Percentiles rank a stretch among this genome's conserved stretches.
phyloP scores from a whole-genome alignment of 345 rosid genomes.

The Brassica juncea region DNA sequence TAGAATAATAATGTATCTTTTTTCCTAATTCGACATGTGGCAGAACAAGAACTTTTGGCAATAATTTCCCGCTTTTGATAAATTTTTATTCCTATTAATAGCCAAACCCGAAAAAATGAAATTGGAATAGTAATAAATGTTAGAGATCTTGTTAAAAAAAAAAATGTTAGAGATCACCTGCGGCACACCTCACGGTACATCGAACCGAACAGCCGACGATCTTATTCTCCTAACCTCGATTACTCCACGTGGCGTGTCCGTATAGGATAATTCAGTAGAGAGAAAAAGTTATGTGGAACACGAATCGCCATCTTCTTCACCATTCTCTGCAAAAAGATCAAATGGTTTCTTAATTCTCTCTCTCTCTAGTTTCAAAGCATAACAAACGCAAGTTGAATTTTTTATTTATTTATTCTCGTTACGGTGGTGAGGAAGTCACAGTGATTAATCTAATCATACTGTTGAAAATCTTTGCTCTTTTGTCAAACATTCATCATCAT shows the following conservation, averaged over 20 bases:
- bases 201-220: neutral
- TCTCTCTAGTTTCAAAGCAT: constrained; percentile 11
- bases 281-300: constrained; percentile 22
- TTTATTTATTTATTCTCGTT: neutral
- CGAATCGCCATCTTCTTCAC: constrained; percentile 35
- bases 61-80: constrained; percentile 21
- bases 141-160: neutral
- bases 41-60: constrained; percentile 29
- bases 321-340: constrained; percentile 32
- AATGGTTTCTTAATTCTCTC: constrained; percentile 18
- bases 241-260: constrained; percentile 3
- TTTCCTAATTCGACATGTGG: constrained; percentile 27
- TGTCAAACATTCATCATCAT: constrained; percentile 39
- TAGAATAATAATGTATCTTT: neutral
- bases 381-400: neutral
- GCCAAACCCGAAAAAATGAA: constrained; percentile 30
- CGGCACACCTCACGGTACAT: constrained; percentile 12
- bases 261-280: neutral
- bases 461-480: constrained; percentile 26
- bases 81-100: constrained; percentile 18
- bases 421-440: constrained; percentile 21
- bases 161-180: constrained; percentile 29
- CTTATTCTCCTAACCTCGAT: neutral
- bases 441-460: constrained; percentile 14
- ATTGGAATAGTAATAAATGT: constrained; percentile 28